These are phyloP conservation scores for Botrytis fragariae DNA, from an alignment of 2,329 filamentous ascomycete species.

Conservation along the genomic window DNA sequence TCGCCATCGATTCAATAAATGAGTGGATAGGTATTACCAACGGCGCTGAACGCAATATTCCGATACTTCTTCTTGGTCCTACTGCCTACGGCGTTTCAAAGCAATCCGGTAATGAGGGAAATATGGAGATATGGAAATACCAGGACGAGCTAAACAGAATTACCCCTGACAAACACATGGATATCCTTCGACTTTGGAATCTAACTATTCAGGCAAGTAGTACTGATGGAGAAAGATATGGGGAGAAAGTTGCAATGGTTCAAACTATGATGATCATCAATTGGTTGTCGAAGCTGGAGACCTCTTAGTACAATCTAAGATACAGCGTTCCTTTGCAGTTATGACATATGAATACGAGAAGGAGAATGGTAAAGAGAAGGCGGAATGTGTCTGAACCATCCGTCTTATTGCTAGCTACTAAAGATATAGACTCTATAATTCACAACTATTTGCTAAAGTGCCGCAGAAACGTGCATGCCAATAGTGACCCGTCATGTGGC, in stretches of 20 bases:
- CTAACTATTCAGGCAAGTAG: constrained; percentile 43
- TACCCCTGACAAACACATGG: constrained; percentile 41
- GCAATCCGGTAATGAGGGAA: constrained; percentile 13
- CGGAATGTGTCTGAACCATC: background rate
- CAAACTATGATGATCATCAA: constrained; percentile 42
- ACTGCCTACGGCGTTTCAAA: constrained; percentile 31
- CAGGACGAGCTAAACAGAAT: constrained; percentile 37
- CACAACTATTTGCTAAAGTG: background rate
- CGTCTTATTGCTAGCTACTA: background rate
- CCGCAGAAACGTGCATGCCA: background rate
- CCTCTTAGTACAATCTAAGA: constrained; percentile 23
- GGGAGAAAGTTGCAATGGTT: constrained; percentile 42
- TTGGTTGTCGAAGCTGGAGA: constrained; percentile 39
- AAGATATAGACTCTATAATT: background rate
- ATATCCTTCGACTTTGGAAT: constrained; percentile 45
- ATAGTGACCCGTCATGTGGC: background rate
- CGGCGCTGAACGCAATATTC: constrained; percentile 40
- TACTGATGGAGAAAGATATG: constrained; percentile 42
- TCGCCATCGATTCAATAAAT: constrained; percentile 40
- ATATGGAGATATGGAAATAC: constrained; percentile 40
- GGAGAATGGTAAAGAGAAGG: background rate
- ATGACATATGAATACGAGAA: no score
- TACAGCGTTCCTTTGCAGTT: no score
- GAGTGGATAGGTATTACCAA: constrained; percentile 42
- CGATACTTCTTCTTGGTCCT: constrained; percentile 45